phyloP scores from a whole-genome alignment of 2,329 filamentous ascomycete genomes.

The Diaporthe humulicola region DNA sequence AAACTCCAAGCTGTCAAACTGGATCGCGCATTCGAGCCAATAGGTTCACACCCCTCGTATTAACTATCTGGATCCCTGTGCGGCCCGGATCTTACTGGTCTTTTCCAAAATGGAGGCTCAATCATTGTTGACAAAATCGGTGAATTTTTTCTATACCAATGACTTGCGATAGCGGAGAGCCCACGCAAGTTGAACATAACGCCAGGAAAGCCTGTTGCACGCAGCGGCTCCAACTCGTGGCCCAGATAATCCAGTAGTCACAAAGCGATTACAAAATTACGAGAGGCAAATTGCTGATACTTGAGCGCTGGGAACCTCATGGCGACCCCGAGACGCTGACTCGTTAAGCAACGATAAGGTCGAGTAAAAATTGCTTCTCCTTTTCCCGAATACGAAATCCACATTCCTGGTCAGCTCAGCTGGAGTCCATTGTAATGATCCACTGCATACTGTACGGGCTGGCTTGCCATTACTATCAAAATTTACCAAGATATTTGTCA shows the following conservation, averaged over 20 bases:
- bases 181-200: not conserved
- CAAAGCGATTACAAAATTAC: not conserved
- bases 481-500: not conserved
- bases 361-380: not conserved
- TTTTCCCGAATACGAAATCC: not conserved
- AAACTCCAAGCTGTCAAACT: not conserved
- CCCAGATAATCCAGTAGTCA: not conserved
- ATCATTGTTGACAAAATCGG: not conserved
- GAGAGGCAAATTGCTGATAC: not conserved
- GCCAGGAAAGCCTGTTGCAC: no score
- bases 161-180: not conserved
- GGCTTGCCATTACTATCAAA: not conserved
- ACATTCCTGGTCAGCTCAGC: not conserved
- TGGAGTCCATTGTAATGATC: not conserved
- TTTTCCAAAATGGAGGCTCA: not conserved
- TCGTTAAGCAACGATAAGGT: not conserved
- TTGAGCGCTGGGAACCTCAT: no score
- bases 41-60: not conserved
- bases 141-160: not conserved
- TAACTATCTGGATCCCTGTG: not conserved
- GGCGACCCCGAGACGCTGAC: not conserved
- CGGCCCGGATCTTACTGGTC: not conserved
- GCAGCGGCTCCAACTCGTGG: not conserved
- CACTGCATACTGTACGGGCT: not conserved
- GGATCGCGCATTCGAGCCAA: not conserved